These are phyloP conservation scores for Carallia pectinifolia DNA, from an alignment of 345 rosid genomes.

Conservation along the genomic window DNA sequence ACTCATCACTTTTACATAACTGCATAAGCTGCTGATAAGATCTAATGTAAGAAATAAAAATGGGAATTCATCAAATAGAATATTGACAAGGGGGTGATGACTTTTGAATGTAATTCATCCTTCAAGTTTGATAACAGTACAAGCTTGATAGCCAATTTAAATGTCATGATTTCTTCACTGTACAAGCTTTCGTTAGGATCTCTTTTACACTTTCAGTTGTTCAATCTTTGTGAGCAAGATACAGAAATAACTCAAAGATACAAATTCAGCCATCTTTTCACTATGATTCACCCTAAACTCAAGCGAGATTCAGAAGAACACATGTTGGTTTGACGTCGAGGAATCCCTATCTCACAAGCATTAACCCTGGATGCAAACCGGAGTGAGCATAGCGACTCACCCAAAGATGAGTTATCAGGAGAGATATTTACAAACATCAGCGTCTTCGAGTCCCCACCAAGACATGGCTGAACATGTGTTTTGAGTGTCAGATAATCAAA, in stretches of 20 bases:
- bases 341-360: conserved; percentile 36
- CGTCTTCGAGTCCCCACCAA: conserved; percentile 39
- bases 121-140: background rate
- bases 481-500: background rate
- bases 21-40: too few species aligned
- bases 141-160: background rate
- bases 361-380: conserved; percentile 36
- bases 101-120: background rate
- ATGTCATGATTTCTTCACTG: conserved; percentile 12
- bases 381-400: conserved; percentile 35
- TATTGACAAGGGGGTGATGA: too few species aligned
- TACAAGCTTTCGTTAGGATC: conserved; percentile 47
- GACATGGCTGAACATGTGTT: conserved; percentile 24
- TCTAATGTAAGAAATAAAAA: too few species aligned
- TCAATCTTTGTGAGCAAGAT: conserved; percentile 22
- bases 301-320: conserved; percentile 31
- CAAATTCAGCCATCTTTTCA: background rate
- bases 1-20: too few species aligned
- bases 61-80: too few species aligned
- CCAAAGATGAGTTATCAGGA: conserved; percentile 22
- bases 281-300: conserved; percentile 25
- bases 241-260: conserved; percentile 6
- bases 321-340: conserved; percentile 29
- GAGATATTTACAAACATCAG: conserved; percentile 35
- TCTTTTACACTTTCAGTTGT: conserved; percentile 18